Evolutionary conservation across 371 early-diverging fungal genomes (phyloP), one percentile per base, ranked within the genome.

Genomic region (Haplosporangium sp.): DNA sequence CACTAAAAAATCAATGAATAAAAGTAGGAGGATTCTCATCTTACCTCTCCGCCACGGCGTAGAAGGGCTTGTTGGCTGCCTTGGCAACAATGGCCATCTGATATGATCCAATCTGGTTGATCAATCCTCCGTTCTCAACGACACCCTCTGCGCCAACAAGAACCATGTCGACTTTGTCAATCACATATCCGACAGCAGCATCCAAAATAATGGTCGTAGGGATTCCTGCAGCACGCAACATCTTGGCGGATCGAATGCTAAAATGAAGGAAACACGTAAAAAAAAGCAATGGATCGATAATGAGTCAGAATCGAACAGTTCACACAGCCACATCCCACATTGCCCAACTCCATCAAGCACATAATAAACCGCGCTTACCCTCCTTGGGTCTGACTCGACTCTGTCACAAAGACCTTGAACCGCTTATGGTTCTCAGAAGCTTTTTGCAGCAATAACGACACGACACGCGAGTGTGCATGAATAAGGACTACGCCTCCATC

Each of bases 61-160:
- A 99, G 21, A 98, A 92, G n/a, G 98, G 98, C 80, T 94, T 96
- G 59, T 92, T 90, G 38, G 95, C 90, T 1, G 96, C 94, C 80
- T 95, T 95, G 8, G 99, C 98, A 14, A 97, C 93, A 11, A 99
- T 83, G 9, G 98, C 96, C 74, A 98, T 90, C 82, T 96, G 97
- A 74, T 95, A 97, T 13, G 95, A 94, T 41, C 96, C 95, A 73
- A 95, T 90, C 84, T 95, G 94, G 80, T 98, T 99, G 73, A 99
- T 93, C 53, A 99, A 80, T 7, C 99, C 99, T 38, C 99, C 99
- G 74, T 96, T 99, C 83, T 97, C 96, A 7, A 96, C 96, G 4
- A 99, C 96, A 43, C 95, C 99, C 83, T 99, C 99, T 13, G 98
- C 99, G 9, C 99, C 99, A 40, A 97, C 97, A 69, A 98, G 89